Evolutionary conservation across 257 asterid species (phyloP), one percentile per base, ranked within the genome.

Genomic region (Jaltomata sinuosa): DNA sequence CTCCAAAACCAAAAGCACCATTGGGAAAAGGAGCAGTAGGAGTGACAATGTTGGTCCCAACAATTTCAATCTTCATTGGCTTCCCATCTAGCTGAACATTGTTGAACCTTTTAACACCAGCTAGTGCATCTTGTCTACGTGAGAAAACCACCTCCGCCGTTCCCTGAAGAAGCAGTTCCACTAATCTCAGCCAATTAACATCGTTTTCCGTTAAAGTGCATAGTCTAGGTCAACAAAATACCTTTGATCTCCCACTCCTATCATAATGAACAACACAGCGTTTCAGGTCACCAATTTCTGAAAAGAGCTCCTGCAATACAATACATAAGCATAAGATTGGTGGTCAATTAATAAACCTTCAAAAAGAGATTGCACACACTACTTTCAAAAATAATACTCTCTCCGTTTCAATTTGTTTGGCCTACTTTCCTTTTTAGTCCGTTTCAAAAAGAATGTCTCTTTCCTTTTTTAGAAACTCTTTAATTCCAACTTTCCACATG

Each of bases 171-270:
- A 84, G 88, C 40, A 76, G 38, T 83, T 79, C 79, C 49, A 79
- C 61, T 72, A 57, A 76, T 25, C 36, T 76, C 81, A 42, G 38
- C 59, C 22, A 10, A 47, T 25, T 34, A 45, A 45, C 59, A 76
- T 76, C 15, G 15, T 47, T 25, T 25, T 25, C 42, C 16, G 25
- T 47, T 47, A 27, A 27, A 76, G 16, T 76, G 16, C 25, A 47
- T 25, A 25, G 16, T 47, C 36, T 25, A 15, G 59, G 59, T 47
- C 52, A 45, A 38, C 34, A 16, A 15, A 27, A 69, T 93, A 97
- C 99, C 99, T 97, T 95, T 61, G 99, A 97, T 87, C 99, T 92
- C 47, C 98, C 98, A 61, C 96, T 97, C 90, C 94, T 92, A 86
- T 97, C 98, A 86, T 95, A 97, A 88, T 97, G 98, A 84, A 97